Conservation (phyloP, 1,139 yeast genomes). For the Sugiyamaella japonica region DNA sequence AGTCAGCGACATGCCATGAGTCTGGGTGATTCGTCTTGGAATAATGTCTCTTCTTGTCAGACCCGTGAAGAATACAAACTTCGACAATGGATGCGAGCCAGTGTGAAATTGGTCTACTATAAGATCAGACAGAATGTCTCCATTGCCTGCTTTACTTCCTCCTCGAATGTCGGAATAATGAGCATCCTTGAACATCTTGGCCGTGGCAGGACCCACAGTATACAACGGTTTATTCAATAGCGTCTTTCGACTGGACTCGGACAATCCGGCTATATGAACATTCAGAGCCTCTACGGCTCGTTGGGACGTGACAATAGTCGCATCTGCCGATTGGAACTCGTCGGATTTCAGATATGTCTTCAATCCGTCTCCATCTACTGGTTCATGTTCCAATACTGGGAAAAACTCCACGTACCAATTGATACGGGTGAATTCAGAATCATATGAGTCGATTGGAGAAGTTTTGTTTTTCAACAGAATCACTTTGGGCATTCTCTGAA, state of each 20-base stretch:
- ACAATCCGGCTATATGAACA: slow-evolving; percentile 21
- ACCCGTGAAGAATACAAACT: slow-evolving; percentile 80
- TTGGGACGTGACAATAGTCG: slow-evolving; percentile 83
- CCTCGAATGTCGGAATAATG: slow-evolving; percentile 76
- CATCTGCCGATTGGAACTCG: slow-evolving; percentile 46
- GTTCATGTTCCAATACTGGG: slow-evolving; percentile 68
- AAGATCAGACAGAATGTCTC: slow-evolving; percentile 63
- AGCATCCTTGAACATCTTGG: slow-evolving; percentile 52
- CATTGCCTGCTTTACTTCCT: slow-evolving; percentile 79
- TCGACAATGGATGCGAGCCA: slow-evolving; percentile 26
- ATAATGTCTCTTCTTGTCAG: slow-evolving; percentile 79
- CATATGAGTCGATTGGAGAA: slow-evolving; percentile 63
- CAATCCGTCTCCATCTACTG: slow-evolving; percentile 50
- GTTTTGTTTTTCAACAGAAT: slow-evolving; percentile 64
- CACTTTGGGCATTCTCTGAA: slow-evolving; percentile 11
- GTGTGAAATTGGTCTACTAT: slow-evolving; percentile 50
- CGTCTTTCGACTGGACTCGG: slow-evolving; percentile 32
- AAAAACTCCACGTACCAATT: slow-evolving; percentile 54
- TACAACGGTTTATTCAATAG: slow-evolving; percentile 56
- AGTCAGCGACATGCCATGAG: slow-evolving; percentile 49
- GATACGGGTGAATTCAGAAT: slow-evolving; percentile 36
- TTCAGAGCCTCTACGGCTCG: slow-evolving; percentile 80
- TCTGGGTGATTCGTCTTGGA: slow-evolving; percentile 55
- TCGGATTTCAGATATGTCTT: slow-evolving; percentile 45
- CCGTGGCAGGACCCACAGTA: slow-evolving; percentile 93